phyloP scores from a whole-genome alignment of 352 stramenopile genomes.

The Globisporangium cylindrosporum region DNA sequence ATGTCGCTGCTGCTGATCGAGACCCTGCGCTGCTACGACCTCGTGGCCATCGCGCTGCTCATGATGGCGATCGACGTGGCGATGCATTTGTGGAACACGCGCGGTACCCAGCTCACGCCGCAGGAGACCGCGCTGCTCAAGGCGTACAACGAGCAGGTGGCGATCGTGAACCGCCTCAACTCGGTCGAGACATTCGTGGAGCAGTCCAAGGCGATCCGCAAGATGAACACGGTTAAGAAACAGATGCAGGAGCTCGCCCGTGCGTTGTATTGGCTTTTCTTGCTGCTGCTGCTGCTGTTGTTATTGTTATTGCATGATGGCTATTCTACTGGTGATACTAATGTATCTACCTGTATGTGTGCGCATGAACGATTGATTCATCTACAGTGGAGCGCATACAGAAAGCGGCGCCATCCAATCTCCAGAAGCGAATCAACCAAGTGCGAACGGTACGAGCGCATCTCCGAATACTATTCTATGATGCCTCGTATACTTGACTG shows the following conservation, averaged over 20 bases:
- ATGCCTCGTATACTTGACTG: not conserved
- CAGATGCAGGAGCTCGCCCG: conserved; percentile 77
- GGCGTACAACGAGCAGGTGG: conserved; percentile 78
- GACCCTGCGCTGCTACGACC: conserved; percentile 62
- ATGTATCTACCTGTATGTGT: not conserved
- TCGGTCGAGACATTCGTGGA: conserved; percentile 88
- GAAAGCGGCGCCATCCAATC: conserved; percentile 53
- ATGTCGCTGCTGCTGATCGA: conserved; percentile 44
- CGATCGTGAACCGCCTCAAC: conserved; percentile 79
- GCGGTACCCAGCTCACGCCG: conserved; percentile 48
- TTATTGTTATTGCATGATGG: not conserved
- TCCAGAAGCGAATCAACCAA: conserved; percentile 76
- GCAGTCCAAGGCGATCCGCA: conserved; percentile 80
- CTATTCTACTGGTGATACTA: not conserved
- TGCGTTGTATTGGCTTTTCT: conserved; percentile 19
- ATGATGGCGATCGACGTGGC: conserved; percentile 50
- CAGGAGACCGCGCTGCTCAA: conserved; percentile 53
- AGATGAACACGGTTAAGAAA: conserved; percentile 86
- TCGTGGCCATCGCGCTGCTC: conserved; percentile 59
- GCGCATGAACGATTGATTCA: not conserved
- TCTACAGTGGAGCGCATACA: conserved; percentile 61
- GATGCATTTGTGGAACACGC: conserved; percentile 54
- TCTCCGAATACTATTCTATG: not conserved
- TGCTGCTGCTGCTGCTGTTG: not conserved
- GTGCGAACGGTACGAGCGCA: conserved; percentile 54